These are phyloP conservation scores for Westerdykella aurantiaca DNA, from an alignment of 2,329 filamentous ascomycete species.

Conservation along the genomic window DNA sequence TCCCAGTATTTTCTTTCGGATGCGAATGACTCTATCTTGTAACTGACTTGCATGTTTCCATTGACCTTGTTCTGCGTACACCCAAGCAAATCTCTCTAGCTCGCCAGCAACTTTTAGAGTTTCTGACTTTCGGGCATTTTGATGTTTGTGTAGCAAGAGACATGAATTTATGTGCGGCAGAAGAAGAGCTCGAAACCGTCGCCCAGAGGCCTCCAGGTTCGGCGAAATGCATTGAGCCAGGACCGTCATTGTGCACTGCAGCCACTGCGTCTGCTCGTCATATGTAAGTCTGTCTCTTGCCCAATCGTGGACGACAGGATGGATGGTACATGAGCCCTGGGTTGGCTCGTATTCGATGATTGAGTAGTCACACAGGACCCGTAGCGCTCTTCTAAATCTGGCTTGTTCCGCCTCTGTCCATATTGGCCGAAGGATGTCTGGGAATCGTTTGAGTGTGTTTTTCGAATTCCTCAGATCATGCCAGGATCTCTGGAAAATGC, in stretches of 20 bases:
- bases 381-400: slow-evolving; percentile 11
- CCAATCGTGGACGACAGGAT: slow-evolving; percentile 32
- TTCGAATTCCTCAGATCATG: slow-evolving; percentile 1
- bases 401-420: slow-evolving; percentile 11
- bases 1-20: slow-evolving; percentile 15
- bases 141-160: slow-evolving; percentile 8
- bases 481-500: slow-evolving; percentile 13
- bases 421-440: slow-evolving; percentile 12
- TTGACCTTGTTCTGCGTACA: slow-evolving; percentile 14
- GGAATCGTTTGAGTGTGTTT: slow-evolving; percentile 5
- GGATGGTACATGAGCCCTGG: slow-evolving; percentile 24
- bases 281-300: slow-evolving; percentile 24
- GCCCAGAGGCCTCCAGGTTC: slow-evolving; percentile 10
- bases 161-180: slow-evolving; percentile 12
- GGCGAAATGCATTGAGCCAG: slow-evolving; percentile 18
- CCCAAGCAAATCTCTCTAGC: slow-evolving; percentile 16
- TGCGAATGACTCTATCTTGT: slow-evolving; percentile 16
- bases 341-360: slow-evolving; percentile 19
- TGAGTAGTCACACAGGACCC: slow-evolving; percentile 14
- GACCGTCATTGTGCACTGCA: slow-evolving; percentile 23
- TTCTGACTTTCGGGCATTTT: slow-evolving; percentile 15
- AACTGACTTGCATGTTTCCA: slow-evolving; percentile 18
- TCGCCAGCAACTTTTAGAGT: slow-evolving; percentile 16
- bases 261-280: slow-evolving; percentile 18
- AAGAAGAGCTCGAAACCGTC: slow-evolving; percentile 17